Evolutionary conservation across 176 grass and related monocot genomes (phyloP).

Genomic region (Metroxylon sagu): DNA sequence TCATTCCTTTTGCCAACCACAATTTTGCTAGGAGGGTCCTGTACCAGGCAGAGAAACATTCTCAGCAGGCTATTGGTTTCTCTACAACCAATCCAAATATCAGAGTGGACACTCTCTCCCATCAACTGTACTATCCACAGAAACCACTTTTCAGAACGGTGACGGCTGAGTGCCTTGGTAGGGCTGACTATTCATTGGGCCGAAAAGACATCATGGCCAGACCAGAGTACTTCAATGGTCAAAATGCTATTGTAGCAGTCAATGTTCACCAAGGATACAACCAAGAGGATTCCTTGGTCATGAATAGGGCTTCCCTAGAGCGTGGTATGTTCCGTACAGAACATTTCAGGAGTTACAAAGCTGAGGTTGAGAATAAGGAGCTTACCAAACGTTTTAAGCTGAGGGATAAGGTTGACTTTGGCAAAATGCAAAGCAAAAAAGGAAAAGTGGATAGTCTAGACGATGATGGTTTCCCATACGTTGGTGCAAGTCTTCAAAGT

Average conservation of each 20-base stretch:
- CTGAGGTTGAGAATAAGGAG: slow-evolving; percentile 77
- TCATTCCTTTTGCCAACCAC: slow-evolving; percentile 92
- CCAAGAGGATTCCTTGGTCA: slow-evolving; percentile 94
- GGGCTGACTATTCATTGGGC: slow-evolving; percentile 46
- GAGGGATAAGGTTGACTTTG: slow-evolving; percentile 78
- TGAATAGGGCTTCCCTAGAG: slow-evolving; percentile 93
- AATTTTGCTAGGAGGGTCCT: slow-evolving; percentile 91
- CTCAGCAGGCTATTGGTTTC: slow-evolving; percentile 93
- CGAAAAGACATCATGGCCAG: slow-evolving; percentile 44
- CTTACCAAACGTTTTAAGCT: slow-evolving; percentile 37
- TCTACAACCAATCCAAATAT: slow-evolving; percentile 77
- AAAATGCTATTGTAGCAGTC: slow-evolving; percentile 93
- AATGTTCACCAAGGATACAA: slow-evolving; percentile 98
- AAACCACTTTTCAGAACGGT: slow-evolving; percentile 86
- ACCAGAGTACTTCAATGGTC: slow-evolving; percentile 90
- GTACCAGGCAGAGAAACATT: slow-evolving; percentile 89
- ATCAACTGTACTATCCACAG: slow-evolving; percentile 92
- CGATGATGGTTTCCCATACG: slow-evolving; percentile 83
- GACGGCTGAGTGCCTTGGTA: slow-evolving; percentile 64
- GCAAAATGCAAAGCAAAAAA: slow-evolving; percentile 88
- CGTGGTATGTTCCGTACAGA: slow-evolving; percentile 89
- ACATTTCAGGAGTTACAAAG: slow-evolving; percentile 78
- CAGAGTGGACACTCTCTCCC: slow-evolving; percentile 81
- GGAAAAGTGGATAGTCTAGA: slow-evolving; percentile 88
- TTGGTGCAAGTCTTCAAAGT: slow-evolving; percentile 84